Evolutionary conservation across 1,284 basidiomycete species (phyloP).

Genomic region (Cutaneotrichosporon daszewskae): DNA sequence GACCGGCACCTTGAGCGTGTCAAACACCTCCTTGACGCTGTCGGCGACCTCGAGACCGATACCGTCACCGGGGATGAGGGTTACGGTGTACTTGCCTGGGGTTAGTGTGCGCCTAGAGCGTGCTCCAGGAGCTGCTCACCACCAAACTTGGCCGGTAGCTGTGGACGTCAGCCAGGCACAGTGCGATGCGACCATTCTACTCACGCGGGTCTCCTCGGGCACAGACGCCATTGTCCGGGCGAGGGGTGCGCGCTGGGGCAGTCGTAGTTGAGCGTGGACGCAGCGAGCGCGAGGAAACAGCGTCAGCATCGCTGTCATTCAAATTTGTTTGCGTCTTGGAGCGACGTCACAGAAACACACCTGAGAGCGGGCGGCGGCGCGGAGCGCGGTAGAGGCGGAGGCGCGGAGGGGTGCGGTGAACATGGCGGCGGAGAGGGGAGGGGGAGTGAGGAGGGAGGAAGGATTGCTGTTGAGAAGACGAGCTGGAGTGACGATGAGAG

Average conservation of each 20-base stretch:
- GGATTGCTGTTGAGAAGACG: too few species aligned
- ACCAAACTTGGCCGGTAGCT: conserved; percentile 91
- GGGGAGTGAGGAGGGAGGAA: neutral
- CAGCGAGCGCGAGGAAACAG: neutral
- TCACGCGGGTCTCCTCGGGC: conserved; percentile 40
- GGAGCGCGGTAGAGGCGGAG: conserved; percentile 25
- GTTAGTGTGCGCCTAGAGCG: conserved; percentile 1
- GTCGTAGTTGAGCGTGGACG: neutral
- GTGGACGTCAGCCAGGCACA: conserved; percentile 4
- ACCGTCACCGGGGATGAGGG: conserved; percentile 93
- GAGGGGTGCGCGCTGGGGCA: conserved; percentile 26
- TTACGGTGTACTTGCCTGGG: conserved; percentile 57
- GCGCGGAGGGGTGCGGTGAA: conserved; percentile 29
- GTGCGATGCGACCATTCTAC: conserved; percentile 7
- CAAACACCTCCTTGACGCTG: conserved; percentile 98
- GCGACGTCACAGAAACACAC: conserved; percentile 5
- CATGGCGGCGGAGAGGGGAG: conserved; percentile 20
- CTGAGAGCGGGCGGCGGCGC: conserved; percentile 20
- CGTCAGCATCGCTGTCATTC: conserved; percentile 7
- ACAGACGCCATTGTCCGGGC: conserved; percentile 39
- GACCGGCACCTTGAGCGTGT: conserved; percentile 94
- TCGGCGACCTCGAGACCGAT: conserved; percentile 96
- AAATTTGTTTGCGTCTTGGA: conserved; percentile 14
- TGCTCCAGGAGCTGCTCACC: conserved; percentile 56
- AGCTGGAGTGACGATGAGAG: conserved; percentile 2